Percentiles rank a stretch among this genome's conserved stretches.
Evolutionary conservation across 164 flowering plant genomes (phyloP).

Genomic region (Stephania cephalantha): DNA sequence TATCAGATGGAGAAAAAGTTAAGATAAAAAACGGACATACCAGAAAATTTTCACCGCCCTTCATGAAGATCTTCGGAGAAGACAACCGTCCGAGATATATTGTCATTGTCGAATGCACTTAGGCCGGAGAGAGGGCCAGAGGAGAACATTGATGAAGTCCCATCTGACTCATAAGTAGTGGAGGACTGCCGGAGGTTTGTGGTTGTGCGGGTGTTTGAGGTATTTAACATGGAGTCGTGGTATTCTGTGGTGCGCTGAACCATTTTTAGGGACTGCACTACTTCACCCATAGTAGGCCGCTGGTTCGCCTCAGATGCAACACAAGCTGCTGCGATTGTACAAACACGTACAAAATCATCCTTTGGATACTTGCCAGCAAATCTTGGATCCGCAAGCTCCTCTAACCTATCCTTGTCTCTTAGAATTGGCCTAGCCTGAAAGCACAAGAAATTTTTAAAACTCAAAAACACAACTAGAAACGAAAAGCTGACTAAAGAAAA

Average conservation of each 20-base stretch:
- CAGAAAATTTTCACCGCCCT: conserved; percentile 52
- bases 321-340: conserved; percentile 97
- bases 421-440: conserved; percentile 92
- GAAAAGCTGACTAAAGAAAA: not conserved
- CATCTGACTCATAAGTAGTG: conserved; percentile 86
- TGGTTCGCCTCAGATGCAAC: conserved; percentile 95
- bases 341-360: conserved; percentile 86
- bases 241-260: conserved; percentile 74
- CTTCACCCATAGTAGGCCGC: conserved; percentile 98
- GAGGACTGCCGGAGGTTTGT: conserved; percentile 80
- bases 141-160: conserved; percentile 88
- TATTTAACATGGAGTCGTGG: conserved; percentile 47
- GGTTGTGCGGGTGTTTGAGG: conserved; percentile 52
- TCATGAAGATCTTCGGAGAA: conserved; percentile 98
- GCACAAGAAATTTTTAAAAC: not conserved
- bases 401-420: conserved; percentile 77
- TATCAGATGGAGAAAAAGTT: not conserved
- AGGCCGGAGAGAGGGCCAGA: conserved; percentile 93
- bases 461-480: not conserved
- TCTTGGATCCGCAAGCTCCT: conserved; percentile 85
- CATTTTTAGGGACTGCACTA: conserved; percentile 97
- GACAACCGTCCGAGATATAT: conserved; percentile 59
- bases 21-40: not conserved
- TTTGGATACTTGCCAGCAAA: conserved; percentile 72
- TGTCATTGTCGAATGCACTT: conserved; percentile 63